These are phyloP conservation scores for Boletus sp. DNA, from an alignment of 768 basidiomycete species.

Conservation along the genomic window DNA sequence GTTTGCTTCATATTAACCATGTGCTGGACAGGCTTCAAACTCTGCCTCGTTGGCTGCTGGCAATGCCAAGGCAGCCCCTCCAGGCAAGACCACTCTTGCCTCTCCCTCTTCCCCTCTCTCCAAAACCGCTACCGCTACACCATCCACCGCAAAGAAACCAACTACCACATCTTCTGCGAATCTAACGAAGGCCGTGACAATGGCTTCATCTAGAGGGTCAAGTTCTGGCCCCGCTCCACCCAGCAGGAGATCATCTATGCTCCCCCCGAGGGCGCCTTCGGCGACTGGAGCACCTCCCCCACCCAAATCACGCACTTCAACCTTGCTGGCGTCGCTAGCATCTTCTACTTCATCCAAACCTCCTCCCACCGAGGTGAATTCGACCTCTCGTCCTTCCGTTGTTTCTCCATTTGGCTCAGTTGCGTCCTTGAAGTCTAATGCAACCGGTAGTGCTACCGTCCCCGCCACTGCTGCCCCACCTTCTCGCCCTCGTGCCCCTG, in stretches of 20 bases:
- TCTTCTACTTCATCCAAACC: slow-evolving; percentile 21
- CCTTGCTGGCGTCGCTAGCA: slow-evolving; percentile 26
- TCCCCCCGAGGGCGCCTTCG: slow-evolving; percentile 35
- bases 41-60: slow-evolving; percentile 66
- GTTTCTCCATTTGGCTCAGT: slow-evolving; percentile 55
- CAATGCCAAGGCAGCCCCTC: slow-evolving; percentile 42
- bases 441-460: slow-evolving; percentile 22
- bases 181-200: slow-evolving; percentile 32
- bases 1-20: slow-evolving; percentile 27
- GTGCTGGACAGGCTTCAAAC: slow-evolving; percentile 50
- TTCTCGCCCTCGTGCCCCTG: slow-evolving; percentile 59
- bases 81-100: slow-evolving; percentile 39
- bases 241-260: slow-evolving; percentile 31
- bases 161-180: slow-evolving; percentile 27
- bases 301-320: slow-evolving; percentile 37
- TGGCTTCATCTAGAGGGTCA: slow-evolving; percentile 32
- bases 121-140: slow-evolving; percentile 28
- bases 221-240: slow-evolving; percentile 32
- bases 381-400: slow-evolving; percentile 44
- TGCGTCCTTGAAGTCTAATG: slow-evolving; percentile 44
- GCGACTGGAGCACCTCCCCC: slow-evolving; percentile 37
- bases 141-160: slow-evolving; percentile 30
- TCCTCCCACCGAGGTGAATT: slow-evolving; percentile 20
- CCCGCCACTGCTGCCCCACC: slow-evolving; percentile 24
- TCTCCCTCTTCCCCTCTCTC: slow-evolving; percentile 32